Evolutionary conservation across 2,329 filamentous ascomycete genomes (phyloP), one percentile per base, ranked within the genome.

Genomic region (Pleoardoris graminearum): DNA sequence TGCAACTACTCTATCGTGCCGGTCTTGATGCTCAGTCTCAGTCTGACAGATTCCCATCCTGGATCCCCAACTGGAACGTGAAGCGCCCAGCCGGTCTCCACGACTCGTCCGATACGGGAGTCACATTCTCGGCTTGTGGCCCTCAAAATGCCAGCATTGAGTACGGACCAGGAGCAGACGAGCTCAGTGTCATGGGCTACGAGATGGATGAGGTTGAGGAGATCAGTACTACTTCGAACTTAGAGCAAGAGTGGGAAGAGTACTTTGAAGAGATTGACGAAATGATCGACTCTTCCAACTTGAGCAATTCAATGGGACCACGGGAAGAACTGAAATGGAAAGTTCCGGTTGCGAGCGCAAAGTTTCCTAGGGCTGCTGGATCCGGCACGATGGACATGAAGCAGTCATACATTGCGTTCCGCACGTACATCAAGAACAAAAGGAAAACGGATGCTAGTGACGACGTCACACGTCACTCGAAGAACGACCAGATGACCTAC

Each of bases 61-160:
- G 50, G 50, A 36, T 48, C 6, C 50, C 50, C 4, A 16, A 39
- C 19, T 52, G 50, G 50, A 52, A 30, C 2, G 11, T 22, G 4
- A 5, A 19, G 21, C 33, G 32, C 10, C 32, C 43, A 14, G 16
- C 12, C 39, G 39, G 39, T 16, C 39, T 43, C 7, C 27, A 43
- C 27, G 39, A 43, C 39, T 46, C 21, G 7, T 12, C 12, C n/a
- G 43, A 37, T 6, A 46, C 32, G 8, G 43, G 25, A 16, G 5
- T 35, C 22, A 36, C 22, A 6, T 46, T 46, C 30, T 35, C 30
- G 11, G 43, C 43, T 3, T 35, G 17, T 23, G 43, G 43, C 6
- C 22, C 43, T 2, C 19, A 35, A 25, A 2, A 29, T 8, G 7
- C 43, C 3, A 5, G 14, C 7, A 23, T 46, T 7, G 2, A 2